Evolutionary conservation across 306 rosid genomes (phyloP), one percentile per base, ranked within the genome.

Genomic region (Prunus armeniaca): DNA sequence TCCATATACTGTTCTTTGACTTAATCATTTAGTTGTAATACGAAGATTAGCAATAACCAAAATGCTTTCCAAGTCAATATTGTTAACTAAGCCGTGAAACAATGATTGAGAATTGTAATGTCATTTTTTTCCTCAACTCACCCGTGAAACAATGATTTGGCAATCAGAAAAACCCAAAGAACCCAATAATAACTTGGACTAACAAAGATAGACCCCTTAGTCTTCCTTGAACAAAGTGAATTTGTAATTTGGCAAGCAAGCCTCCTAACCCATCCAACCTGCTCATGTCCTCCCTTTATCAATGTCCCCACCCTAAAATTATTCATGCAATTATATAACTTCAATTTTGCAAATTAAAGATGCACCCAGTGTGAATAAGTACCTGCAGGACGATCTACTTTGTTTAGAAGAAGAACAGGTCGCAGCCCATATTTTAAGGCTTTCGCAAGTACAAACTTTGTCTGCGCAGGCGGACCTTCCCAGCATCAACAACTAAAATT

Each of bases 391-490:
- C 99, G 87, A 75, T 95, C 99, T 50, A 95, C 99, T 95, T 95
- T 95, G 91, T 95, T 95, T 11, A 95, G 72, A 80, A 95, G 98
- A 83, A 95, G 99, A 83, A 95, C 78, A 79, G 97, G 99, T 10
- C 90, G 93, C 82, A 95, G 74, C 70, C 99, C 97, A 70, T 88
- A 92, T 82, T 92, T 95, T 46, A 95, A 89, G 81, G 99, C 99
- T 78, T 95, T 92, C 2, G 97, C 99, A 79, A 95, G 93, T 66
- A 95, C 99, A 73, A 95, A 95, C 82, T 95, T 95, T 28, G 97
- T 95, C 62, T 95, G 99, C 12, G 97, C 97, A 66, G 92, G 92
- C 52, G 99, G 99, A 73, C 99, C 99, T 82, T 95, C 97, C 99
- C 97, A 19, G 99, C 99, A 88, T 95, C 99, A 74, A 95, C 97